These are phyloP conservation scores for Hyphopichia homilentoma DNA, from an alignment of 805 yeast species.

Conservation along the genomic window DNA sequence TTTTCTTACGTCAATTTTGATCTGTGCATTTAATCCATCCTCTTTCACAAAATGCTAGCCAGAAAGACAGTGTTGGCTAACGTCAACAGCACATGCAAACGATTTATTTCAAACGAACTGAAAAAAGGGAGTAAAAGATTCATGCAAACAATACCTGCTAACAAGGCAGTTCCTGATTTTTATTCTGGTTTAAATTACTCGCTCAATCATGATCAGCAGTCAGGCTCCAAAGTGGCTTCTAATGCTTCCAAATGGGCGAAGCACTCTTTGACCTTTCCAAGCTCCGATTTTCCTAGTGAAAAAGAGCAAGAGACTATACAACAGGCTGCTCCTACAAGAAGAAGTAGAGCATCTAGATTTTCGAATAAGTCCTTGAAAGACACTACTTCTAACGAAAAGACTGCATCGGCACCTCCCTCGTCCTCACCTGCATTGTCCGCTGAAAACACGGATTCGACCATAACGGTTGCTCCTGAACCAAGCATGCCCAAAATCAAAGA, in stretches of 20 bases:
- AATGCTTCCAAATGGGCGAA: conserved; percentile 26
- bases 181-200: conserved; percentile 19
- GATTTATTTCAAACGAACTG: conserved; percentile 18
- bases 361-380: conserved; percentile 9
- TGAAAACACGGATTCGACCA: background rate
- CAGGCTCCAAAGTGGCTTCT: background rate
- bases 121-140: conserved; percentile 25
- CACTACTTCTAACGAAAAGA: conserved; percentile 5
- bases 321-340: conserved; percentile 17
- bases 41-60: conserved; percentile 6
- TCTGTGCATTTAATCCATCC: background rate
- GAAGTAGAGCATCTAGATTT: conserved; percentile 31
- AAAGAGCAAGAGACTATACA: conserved; percentile 4
- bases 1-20: background rate
- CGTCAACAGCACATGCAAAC: conserved; percentile 7
- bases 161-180: conserved; percentile 14
- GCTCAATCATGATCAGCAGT: conserved; percentile 3
- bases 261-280: conserved; percentile 21
- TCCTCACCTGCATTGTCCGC: conserved; percentile 1
- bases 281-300: conserved; percentile 3
- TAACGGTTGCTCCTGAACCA: conserved; percentile 1
- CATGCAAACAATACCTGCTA: conserved; percentile 32
- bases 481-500: conserved; percentile 1
- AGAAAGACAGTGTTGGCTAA: conserved; percentile 7
- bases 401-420: conserved; percentile 5